Percentiles rank a stretch among this genome's conserved stretches.
These are phyloP conservation scores for Aphanocladium album DNA, from an alignment of 2,329 filamentous ascomycete genomes.

Conservation along the genomic window DNA sequence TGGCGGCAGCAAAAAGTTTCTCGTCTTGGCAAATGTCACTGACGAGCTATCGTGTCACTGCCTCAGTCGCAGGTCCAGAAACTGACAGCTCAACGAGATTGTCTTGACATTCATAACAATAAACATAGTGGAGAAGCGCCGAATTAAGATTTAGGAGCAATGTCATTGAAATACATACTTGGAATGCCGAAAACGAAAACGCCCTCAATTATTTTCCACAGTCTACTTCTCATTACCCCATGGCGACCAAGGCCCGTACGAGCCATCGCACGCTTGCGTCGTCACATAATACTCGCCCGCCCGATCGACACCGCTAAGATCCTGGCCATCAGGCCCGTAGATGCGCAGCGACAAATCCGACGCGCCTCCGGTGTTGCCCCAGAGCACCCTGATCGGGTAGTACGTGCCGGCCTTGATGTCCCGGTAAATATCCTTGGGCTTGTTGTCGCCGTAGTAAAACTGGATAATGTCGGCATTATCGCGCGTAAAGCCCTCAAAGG, in stretches of 20 bases:
- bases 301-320: not conserved
- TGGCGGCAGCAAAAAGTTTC: no score
- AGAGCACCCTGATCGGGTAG: slow-evolving; percentile 15
- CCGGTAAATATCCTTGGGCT: not conserved
- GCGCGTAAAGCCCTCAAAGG: slow-evolving; percentile 4
- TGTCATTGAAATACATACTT: no score
- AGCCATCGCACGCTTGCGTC: slow-evolving; percentile 15
- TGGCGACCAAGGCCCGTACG: slow-evolving; percentile 3
- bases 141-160: no score
- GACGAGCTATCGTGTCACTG: no score
- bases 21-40: no score
- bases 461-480: slow-evolving; percentile 14
- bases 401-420: slow-evolving; percentile 12
- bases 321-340: slow-evolving; percentile 10
- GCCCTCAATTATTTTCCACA: no score
- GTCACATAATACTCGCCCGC: slow-evolving; percentile 10
- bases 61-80: no score
- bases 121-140: no score
- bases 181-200: no score
- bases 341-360: slow-evolving; percentile 11
- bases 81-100: no score
- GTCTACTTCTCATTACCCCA: slow-evolving; percentile 6
- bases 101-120: no score
- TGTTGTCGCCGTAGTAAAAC: slow-evolving; percentile 13
- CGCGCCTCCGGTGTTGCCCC: slow-evolving; percentile 12